Evolutionary conservation across 345 rosid genomes (phyloP).

Genomic region (Hypericum androsaemum): DNA sequence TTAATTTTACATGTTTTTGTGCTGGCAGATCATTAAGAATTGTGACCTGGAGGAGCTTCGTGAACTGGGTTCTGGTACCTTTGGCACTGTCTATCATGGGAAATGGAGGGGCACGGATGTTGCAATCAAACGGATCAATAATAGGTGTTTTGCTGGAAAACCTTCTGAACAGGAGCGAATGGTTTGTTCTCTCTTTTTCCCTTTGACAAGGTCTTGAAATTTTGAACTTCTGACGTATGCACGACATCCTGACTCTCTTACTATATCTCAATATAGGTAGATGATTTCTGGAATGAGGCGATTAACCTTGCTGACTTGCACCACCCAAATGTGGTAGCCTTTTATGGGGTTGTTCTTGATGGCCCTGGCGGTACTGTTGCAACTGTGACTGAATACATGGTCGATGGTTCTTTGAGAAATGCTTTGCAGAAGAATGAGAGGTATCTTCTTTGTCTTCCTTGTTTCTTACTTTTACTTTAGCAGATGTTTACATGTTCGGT

Average conservation of each 20-base stretch:
- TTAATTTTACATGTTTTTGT: background rate
- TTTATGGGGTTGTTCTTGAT: slow-evolving; percentile 65
- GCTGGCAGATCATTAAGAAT: slow-evolving; percentile 42
- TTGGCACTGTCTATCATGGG: slow-evolving; percentile 65
- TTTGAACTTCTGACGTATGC: background rate
- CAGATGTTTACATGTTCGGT: background rate
- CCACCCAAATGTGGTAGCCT: slow-evolving; percentile 76
- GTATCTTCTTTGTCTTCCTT: slow-evolving; percentile 13
- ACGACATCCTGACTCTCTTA: background rate
- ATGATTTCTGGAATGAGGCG: slow-evolving; percentile 80
- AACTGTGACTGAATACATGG: slow-evolving; percentile 69
- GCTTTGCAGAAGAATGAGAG: slow-evolving; percentile 58
- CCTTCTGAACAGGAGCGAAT: slow-evolving; percentile 60
- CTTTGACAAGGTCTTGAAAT: background rate
- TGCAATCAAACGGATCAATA: slow-evolving; percentile 48
- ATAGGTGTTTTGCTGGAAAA: slow-evolving; percentile 54
- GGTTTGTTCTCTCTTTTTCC: slow-evolving; percentile 24
- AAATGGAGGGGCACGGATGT: slow-evolving; percentile 74
- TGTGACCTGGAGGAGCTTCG: slow-evolving; percentile 50
- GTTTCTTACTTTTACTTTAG: background rate
- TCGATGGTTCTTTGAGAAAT: slow-evolving; percentile 53
- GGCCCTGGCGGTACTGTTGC: slow-evolving; percentile 67
- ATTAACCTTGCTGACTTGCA: slow-evolving; percentile 68
- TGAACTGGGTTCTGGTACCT: slow-evolving; percentile 66
- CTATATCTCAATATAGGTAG: slow-evolving; percentile 28